A percentile compares a stretch with the other conserved stretches of the same genome.
These are phyloP conservation scores for Alternaria ventricosa DNA, from an alignment of 2,329 filamentous ascomycete species.

Conservation along the genomic window DNA sequence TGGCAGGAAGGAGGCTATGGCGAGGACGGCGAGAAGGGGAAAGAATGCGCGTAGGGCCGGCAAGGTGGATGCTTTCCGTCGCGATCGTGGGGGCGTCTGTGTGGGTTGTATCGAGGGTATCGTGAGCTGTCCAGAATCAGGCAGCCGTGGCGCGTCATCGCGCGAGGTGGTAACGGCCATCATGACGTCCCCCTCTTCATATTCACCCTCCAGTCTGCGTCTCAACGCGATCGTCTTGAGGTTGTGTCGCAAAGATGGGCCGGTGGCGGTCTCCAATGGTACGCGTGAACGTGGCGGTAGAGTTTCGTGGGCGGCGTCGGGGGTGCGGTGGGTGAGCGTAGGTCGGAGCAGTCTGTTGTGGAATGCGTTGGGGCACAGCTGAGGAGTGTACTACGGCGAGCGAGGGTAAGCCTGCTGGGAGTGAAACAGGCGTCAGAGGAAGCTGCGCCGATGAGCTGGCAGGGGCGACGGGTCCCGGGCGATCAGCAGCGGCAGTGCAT, in stretches of 20 bases:
- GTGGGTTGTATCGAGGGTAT: constrained; percentile 37
- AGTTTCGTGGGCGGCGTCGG: neutral
- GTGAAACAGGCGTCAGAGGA: constrained; percentile 25
- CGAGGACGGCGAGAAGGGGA: constrained; percentile 33
- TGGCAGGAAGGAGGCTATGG: constrained; percentile 33
- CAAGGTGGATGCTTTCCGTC: constrained; percentile 29
- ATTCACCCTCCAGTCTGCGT: constrained; percentile 20
- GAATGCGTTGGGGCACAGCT: constrained; percentile 3
- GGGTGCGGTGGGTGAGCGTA: neutral
- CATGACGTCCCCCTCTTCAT: constrained; percentile 35
- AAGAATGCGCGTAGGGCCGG: constrained; percentile 14
- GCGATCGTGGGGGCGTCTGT: constrained; percentile 38
- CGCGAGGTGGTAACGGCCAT: constrained; percentile 36
- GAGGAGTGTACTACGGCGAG: constrained; percentile 17
- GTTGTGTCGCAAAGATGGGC: neutral
- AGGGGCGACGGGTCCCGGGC: constrained; percentile 16
- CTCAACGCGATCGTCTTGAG: neutral
- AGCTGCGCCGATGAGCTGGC: constrained; percentile 25
- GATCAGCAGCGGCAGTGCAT: constrained; percentile 14
- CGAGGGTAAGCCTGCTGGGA: constrained; percentile 23
- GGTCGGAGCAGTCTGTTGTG: neutral
- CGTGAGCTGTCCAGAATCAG: constrained; percentile 20
- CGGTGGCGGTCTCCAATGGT: neutral
- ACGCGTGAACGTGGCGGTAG: neutral
- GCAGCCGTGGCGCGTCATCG: constrained; percentile 23